Conservation (phyloP, 2,329 filamentous ascomycete species). For the Diaporthe nobilis region DNA sequence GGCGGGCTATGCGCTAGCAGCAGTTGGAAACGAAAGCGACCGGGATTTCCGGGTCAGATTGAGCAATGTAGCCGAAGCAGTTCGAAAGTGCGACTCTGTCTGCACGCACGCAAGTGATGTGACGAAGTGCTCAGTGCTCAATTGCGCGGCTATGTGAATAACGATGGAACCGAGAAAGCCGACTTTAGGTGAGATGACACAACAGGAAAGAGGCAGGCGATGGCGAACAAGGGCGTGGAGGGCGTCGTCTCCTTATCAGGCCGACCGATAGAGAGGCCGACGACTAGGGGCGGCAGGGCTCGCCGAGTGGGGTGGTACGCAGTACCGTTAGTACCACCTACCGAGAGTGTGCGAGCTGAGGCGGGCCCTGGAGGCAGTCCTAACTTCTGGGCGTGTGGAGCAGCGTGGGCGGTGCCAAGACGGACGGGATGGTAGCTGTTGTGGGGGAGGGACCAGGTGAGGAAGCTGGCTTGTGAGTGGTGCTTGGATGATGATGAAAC, state of each 20-base stretch:
- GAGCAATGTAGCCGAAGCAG: constrained; percentile 1
- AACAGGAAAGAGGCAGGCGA: neutral
- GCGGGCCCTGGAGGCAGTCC: neutral
- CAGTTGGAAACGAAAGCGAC: constrained; percentile 12
- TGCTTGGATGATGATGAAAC: constrained; percentile 44
- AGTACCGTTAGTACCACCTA: neutral
- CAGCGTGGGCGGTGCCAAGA: constrained; percentile 28
- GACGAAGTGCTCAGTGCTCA: neutral
- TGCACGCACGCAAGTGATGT: neutral
- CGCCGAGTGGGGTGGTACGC: constrained; percentile 10
- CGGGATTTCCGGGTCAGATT: neutral
- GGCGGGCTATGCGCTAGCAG: constrained; percentile 11
- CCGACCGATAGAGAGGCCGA: neutral
- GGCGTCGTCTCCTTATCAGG: constrained; percentile 19
- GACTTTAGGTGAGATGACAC: constrained; percentile 10
- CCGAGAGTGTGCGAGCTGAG: constrained; percentile 15
- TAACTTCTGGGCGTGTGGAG: neutral
- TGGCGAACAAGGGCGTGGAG: neutral
- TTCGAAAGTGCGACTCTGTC: neutral
- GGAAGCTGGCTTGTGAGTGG: constrained; percentile 37
- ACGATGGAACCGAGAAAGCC: neutral
- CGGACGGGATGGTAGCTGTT: constrained; percentile 29
- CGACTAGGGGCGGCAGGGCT: constrained; percentile 13
- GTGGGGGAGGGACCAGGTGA: constrained; percentile 23
- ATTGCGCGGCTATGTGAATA: neutral